Conservation (phyloP, 495 filamentous ascomycete species). For the Amniculicola lignicola region DNA sequence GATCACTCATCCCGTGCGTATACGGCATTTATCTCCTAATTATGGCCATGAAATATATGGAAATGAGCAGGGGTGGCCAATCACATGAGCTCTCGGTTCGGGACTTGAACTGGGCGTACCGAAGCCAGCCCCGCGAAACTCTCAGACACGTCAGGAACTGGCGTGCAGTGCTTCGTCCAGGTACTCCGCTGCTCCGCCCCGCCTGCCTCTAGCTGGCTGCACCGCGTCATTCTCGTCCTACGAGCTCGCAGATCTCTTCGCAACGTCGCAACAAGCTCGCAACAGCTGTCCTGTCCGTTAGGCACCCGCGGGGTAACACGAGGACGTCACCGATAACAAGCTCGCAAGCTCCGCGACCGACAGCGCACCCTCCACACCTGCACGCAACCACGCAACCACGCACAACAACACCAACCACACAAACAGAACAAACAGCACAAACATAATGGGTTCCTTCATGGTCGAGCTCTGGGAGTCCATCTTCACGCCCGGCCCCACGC, state of each 20-base stretch:
- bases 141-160: constrained; percentile 18
- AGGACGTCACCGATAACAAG: constrained; percentile 26
- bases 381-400: neutral
- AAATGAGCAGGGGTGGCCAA: constrained; percentile 6
- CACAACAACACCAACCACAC: neutral
- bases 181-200: constrained; percentile 1
- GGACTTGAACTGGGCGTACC: constrained; percentile 1
- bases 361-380: neutral
- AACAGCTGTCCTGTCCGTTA: constrained; percentile 21
- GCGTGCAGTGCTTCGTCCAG: neutral
- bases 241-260: constrained; percentile 4
- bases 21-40: too few relatives aligned
- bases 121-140: constrained; percentile 21
- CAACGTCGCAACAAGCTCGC: constrained; percentile 20
- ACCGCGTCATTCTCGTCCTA: neutral
- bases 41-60: neutral
- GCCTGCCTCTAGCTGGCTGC: neutral
- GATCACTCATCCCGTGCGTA: too few relatives aligned
- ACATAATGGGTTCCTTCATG: constrained; percentile 74
- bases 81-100: neutral
- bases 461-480: constrained; percentile 83
- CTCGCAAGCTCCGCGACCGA: neutral
- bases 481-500: constrained; percentile 87
- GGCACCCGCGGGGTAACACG: constrained; percentile 16
- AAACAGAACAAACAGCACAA: too few relatives aligned